Base-by-base conservation (phyloP, 2,329 filamentous ascomycete genomes). In the Fusarium paranaense region DNA sequence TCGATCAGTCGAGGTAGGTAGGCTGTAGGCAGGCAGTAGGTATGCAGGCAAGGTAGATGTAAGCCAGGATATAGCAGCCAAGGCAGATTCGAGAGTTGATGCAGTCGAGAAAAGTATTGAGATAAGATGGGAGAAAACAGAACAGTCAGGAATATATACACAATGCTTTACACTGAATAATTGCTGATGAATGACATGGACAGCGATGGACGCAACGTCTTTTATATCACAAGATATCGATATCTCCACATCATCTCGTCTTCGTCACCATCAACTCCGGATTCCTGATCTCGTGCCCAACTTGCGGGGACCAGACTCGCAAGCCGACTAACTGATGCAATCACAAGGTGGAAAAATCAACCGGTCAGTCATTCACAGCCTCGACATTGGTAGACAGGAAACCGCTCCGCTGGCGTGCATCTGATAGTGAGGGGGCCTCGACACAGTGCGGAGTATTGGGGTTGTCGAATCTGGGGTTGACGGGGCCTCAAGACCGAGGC, bases 381-480 rank as follows among this genome's bases (percentile, higher is more conserved):
- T 42, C 54, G 50, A 76, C 74, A 78, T 75, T 77, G 76, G 74
- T 61, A 61, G 66, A 40, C 32, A 35, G 33, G 22, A 52, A n/a
- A 62, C 35, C 60, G 60, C 68, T 78, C 72, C 70, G 67, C 67
- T 62, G 58, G 38, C 47, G 60, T 75, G 74, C 76, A 65, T 77
- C 59, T 66, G 56, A 37, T 63, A 57, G 20, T 33, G 47, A 52
- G 37, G 54, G 73, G 67, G 70, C 58, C 58, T 71, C 38, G 66
- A 64, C 66, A 64, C 66, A 59, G 52, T 56, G 57, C 56, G 33
- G 47, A 58, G 32, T 27, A 40, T 33, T 62, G 68, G 58, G 62
- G 65, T 64, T 58, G 62, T 64, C 35, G 56, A 76, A 78, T 71
- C 76, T 54, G 76, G 74, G 72, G 76, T 77, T 66, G 61, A 69